Conservation (phyloP, 1,284 basidiomycete genomes). For the Golubevia sp. region DNA sequence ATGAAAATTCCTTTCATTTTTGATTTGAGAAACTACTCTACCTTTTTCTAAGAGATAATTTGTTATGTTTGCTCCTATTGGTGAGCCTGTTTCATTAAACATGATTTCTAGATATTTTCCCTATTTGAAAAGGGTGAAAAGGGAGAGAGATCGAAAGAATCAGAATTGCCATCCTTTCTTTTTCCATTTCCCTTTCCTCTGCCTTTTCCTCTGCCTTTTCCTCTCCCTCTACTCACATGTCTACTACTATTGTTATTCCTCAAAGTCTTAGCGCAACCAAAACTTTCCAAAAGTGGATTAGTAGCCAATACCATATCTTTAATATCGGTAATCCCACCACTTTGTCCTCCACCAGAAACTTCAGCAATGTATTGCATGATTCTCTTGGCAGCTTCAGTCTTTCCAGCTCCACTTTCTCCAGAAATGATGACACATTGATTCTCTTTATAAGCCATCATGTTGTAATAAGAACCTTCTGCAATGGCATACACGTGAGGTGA, state of each 20-base stretch:
- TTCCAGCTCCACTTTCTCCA: conserved; percentile 95
- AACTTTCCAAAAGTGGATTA: conserved; percentile 95
- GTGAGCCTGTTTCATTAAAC: conserved; percentile 91
- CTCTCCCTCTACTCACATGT: conserved; percentile 79
- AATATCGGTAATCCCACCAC: conserved; percentile 84
- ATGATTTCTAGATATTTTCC: conserved; percentile 99
- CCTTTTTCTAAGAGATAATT: conserved; percentile 98
- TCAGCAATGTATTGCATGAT: conserved; percentile 99
- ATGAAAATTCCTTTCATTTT: conserved; percentile 96
- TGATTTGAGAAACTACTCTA: conserved; percentile 94
- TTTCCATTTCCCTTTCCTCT: too few species aligned
- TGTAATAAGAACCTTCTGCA: conserved; percentile 96
- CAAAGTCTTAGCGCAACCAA: conserved; percentile 98
- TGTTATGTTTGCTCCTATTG: conserved; percentile 96
- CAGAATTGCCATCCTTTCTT: not conserved
- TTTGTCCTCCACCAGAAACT: conserved; percentile 79
- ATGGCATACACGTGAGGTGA: conserved; percentile 97
- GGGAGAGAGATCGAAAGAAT: not conserved
- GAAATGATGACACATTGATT: conserved; percentile 99
- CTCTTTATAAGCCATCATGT: conserved; percentile 99
- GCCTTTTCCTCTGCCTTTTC: not conserved
- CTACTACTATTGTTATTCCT: conserved; percentile 98
- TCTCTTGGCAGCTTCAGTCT: conserved; percentile 95
- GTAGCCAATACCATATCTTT: conserved; percentile 99
- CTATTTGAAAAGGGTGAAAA: conserved; percentile 62